phyloP scores from a whole-genome alignment of 331 rosid species.

The Cucumis variabilis region DNA sequence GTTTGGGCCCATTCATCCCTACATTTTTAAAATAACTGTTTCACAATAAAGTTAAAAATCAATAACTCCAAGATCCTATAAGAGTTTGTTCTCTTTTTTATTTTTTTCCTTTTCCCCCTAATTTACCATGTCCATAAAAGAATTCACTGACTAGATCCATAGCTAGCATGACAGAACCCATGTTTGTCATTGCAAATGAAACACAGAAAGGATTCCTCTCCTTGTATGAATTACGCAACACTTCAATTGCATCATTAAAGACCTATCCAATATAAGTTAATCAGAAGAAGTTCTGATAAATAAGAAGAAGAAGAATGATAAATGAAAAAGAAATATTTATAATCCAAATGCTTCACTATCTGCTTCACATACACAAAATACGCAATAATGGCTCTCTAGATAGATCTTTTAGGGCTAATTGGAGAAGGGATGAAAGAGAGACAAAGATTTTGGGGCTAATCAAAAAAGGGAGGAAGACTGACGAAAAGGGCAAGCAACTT shows the following conservation, averaged over 20 bases:
- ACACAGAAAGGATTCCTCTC: constrained; percentile 99
- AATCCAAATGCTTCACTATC: too few species aligned
- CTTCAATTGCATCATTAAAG: constrained; percentile 89
- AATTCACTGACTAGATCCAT: constrained; percentile 85
- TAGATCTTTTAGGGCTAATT: too few species aligned
- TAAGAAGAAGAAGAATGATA: background rate
- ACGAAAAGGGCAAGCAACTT: too few species aligned
- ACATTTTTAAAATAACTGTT: constrained; percentile 38
- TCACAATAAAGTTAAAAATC: constrained; percentile 32
- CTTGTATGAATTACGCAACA: constrained; percentile 84
- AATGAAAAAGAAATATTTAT: too few species aligned
- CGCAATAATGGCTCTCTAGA: too few species aligned
- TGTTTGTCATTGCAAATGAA: constrained; percentile 94
- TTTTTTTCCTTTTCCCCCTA: background rate
- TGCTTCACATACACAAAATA: too few species aligned
- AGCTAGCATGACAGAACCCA: constrained; percentile 99
- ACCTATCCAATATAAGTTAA: constrained; percentile 63
- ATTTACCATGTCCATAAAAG: constrained; percentile 8
- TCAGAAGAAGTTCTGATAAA: background rate
- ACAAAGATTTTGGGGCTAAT: too few species aligned
- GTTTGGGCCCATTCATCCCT: constrained; percentile 99
- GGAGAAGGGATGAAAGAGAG: too few species aligned
- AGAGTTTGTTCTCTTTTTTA: background rate
- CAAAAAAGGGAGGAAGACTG: too few species aligned
- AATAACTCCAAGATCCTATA: constrained; percentile 36